These are phyloP conservation scores for Rhodamnia argentea DNA, from an alignment of 345 rosid species.

Conservation along the genomic window DNA sequence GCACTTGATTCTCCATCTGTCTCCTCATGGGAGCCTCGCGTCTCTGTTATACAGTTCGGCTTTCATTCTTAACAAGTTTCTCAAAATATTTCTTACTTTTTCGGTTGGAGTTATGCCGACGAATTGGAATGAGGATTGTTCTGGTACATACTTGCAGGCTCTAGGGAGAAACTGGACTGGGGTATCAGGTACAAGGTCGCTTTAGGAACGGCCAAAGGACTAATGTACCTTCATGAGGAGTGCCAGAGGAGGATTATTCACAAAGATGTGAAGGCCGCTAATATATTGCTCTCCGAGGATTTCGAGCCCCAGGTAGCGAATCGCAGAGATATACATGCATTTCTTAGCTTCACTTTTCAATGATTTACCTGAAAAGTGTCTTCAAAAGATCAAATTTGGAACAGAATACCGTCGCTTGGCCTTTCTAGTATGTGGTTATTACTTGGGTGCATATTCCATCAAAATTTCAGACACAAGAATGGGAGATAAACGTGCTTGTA, in stretches of 20 bases:
- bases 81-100: not conserved
- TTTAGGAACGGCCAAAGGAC: conserved; percentile 73
- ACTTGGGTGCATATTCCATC: not conserved
- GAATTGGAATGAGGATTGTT: not conserved
- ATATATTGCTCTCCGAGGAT: conserved; percentile 75
- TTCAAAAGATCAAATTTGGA: not conserved
- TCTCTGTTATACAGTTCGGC: conserved; percentile 69
- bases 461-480: not conserved
- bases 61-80: not conserved
- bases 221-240: conserved; percentile 75
- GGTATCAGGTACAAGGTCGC: conserved; percentile 60
- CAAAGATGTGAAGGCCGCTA: conserved; percentile 88
- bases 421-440: not conserved
- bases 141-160: conserved; percentile 19
- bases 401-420: not conserved
- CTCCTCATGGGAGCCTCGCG: conserved; percentile 81
- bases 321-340: not conserved
- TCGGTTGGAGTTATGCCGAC: not conserved
- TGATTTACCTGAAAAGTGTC: not conserved
- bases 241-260: conserved; percentile 93
- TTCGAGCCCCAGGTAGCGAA: conserved; percentile 66
- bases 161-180: conserved; percentile 56
- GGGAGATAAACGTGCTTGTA: not conserved
- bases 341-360: not conserved
- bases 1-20: conserved; percentile 84